Base-by-base conservation (phyloP, 2,329 filamentous ascomycete genomes). In the Spiromastix sp. region DNA sequence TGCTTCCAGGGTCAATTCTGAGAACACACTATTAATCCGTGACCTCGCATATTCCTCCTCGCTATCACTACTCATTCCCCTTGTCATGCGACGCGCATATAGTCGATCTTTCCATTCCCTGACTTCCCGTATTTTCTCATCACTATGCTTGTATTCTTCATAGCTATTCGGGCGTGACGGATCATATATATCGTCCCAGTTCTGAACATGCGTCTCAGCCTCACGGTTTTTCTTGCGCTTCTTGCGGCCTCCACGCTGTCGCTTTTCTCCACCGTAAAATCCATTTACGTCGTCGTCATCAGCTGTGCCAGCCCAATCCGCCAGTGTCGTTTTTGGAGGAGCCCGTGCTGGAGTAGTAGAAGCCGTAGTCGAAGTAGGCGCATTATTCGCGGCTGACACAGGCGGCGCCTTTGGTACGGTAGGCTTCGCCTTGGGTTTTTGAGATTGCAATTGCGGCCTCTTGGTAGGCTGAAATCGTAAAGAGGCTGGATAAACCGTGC, bases 111-210 rank as follows among this genome's bases (percentile, higher is more conserved):
- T 93, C 87, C 87, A 95, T 48, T 93, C 85, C 38, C 75, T 71
- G 3, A 86, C 73, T 54, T 93, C 85, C 12, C 72, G 66, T 40
- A 87, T 74, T 52, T 84, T 81, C 60, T 93, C 86, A 39, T 93
- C 85, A 50, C 85, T 91, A 41, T 78, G 70, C 40, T 83, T 72
- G 54, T 91, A 95, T 51, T 89, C 82, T 37, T 87, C 81, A 32
- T 89, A 82, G 46, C 79, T 86, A 26, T 84, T 93, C 6, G 87
- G 86, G 25, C 82, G 68, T 8, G 80, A 68, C 1, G 85, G 84
- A 50, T 94, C 87, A 55, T 94, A 95, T 16, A 91, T 74, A 54
- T 93, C 85, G 55, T 93, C 82, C 86, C 86, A 95, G 52, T 93
- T 79, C n/a, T 70, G 62, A 4, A 61, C 59, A 19, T 70, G 58